Conservation (phyloP, 495 filamentous ascomycete species). For the Parachaetomium inaequale region DNA sequence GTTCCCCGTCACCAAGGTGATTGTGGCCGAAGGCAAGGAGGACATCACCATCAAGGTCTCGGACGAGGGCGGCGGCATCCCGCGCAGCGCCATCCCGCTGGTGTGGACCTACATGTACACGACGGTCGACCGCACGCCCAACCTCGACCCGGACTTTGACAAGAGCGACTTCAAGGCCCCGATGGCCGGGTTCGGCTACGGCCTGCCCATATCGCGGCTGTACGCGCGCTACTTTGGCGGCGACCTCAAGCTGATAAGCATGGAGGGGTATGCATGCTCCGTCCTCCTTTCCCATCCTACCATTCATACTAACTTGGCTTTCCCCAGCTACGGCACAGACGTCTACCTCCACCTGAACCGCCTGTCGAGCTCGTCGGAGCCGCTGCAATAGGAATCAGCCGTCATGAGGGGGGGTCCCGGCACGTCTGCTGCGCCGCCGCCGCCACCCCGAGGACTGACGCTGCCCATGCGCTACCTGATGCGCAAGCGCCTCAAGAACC, state of each 20-base stretch:
- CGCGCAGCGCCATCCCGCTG: conserved; percentile 82
- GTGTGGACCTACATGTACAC: conserved; percentile 99
- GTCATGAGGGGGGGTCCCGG: conserved; percentile 76
- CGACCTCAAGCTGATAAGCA: conserved; percentile 94
- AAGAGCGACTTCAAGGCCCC: conserved; percentile 99
- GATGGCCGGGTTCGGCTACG: conserved; percentile 98
- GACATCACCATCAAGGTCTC: conserved; percentile 98
- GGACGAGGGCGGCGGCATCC: conserved; percentile 95
- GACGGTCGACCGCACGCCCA: conserved; percentile 92
- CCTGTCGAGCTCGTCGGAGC: conserved; percentile 90
- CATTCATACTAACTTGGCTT: not conserved
- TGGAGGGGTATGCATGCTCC: conserved; percentile 88
- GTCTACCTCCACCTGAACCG: conserved; percentile 97
- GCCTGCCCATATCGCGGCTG: conserved; percentile 84
- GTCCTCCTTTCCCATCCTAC: not conserved
- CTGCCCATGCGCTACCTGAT: conserved; percentile 55
- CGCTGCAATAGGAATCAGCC: conserved; percentile 96
- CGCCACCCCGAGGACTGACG: conserved; percentile 88
- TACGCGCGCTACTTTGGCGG: conserved; percentile 98
- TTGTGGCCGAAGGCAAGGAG: conserved; percentile 94
- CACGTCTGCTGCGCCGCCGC: conserved; percentile 48
- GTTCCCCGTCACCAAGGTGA: conserved; percentile 94
- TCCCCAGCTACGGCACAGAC: conserved; percentile 90
- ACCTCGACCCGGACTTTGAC: conserved; percentile 93
- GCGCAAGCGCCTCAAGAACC: conserved; percentile 55